Base-by-base conservation (phyloP, 305 asterid species). In the Fraxinus latifolia region DNA sequence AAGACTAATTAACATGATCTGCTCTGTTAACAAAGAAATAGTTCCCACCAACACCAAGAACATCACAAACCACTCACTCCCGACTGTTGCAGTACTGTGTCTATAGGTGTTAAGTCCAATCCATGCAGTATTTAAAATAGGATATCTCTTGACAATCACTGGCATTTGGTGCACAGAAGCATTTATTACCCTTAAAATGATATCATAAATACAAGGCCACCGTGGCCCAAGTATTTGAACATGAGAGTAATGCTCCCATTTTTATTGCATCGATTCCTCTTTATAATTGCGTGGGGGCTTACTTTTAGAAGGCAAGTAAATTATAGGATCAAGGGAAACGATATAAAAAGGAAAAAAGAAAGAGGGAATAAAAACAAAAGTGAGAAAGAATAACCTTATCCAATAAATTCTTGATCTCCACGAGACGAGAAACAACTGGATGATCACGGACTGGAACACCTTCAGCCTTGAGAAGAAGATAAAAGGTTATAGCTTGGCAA, bases 381-480 rank as follows among this genome's bases (percentile, higher is more conserved):
- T 37, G 78, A 77, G 79, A 83, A 83, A 74, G 55, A 87, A 27
- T 44, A 82, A 96, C 99, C 99, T 95, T 94, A 81, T 92, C 95
- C 89, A 94, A 79, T 81, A 96, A 88, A 85, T 88, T 89, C 91
- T 90, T 93, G 79, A 94, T 92, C 92, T 94, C 97, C 86, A 91
- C 97, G 39, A 96, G 89, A 79, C 94, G 97, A 84, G 92, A 83
- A 86, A 94, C 86, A 82, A 96, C 98, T 81, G 99, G 99, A 90
- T 94, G 98, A 88, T 94, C 99, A 82, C 97, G 94, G 77, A 92
- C 93, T 58, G 94, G 93, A 50, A 84, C 94, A 78, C 98, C 99
- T 90, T 96, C 99, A 50, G 99, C 87, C 91, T 93, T 96, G 77
- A 96, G 95, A 84, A 96, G 98, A 73, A 96, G 99, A 84, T 91